Percentiles rank a stretch among this genome's conserved stretches.
phyloP scores from a whole-genome alignment of 1,139 yeast genomes.

The Spencermartinsiella ligniputridi region DNA sequence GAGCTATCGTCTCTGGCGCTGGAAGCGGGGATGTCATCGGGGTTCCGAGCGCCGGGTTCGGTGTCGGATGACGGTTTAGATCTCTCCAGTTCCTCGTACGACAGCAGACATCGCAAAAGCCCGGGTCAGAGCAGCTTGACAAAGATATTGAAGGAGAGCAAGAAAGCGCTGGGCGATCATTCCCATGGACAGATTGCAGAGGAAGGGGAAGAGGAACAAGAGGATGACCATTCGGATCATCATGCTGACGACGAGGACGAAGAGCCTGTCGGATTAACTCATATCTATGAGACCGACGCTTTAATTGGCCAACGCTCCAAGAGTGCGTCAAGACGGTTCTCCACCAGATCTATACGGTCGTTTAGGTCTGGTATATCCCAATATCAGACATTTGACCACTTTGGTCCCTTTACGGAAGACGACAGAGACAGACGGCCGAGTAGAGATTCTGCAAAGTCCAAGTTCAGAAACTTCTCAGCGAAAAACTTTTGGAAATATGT shows the following conservation, averaged over 20 bases:
- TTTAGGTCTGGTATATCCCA: background rate
- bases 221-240: background rate
- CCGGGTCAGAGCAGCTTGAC: slow-evolving; percentile 1
- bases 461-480: background rate
- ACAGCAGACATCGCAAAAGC: background rate
- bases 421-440: background rate
- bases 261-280: slow-evolving; percentile 1
- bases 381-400: slow-evolving; percentile 9
- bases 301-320: background rate
- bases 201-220: slow-evolving; percentile 11
- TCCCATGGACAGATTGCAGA: slow-evolving; percentile 3
- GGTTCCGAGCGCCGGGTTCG: background rate
- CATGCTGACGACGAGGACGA: slow-evolving; percentile 9
- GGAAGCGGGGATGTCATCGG: slow-evolving; percentile 34
- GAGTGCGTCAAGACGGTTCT: background rate
- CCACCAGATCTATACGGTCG: background rate
- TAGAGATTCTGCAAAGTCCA: background rate
- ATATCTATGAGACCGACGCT: background rate
- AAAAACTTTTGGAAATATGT: background rate
- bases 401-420: background rate
- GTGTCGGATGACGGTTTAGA: background rate
- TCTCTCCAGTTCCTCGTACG: background rate
- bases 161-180: background rate
- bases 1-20: slow-evolving; percentile 57
- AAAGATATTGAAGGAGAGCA: background rate